Evolutionary conservation across 192 early-diverging fungal genomes (phyloP).

Genomic region (Coemansia sp.): DNA sequence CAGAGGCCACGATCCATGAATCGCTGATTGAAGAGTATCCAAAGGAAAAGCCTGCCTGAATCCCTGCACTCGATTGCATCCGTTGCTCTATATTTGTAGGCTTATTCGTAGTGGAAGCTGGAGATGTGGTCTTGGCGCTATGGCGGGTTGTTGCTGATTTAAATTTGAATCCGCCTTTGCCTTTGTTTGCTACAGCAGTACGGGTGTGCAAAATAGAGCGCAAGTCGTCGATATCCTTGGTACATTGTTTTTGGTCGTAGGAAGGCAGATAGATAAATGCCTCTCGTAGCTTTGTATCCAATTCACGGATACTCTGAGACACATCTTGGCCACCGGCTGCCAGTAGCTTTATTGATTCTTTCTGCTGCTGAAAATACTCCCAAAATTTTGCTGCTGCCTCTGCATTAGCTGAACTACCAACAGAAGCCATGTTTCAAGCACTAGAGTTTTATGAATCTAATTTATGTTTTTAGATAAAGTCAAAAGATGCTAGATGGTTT

Average conservation of each 20-base stretch:
- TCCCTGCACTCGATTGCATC: neutral
- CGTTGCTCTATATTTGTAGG: neutral
- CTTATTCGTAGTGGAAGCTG: no score
- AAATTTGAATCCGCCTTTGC: constrained; percentile 26
- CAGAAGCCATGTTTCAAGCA: constrained; percentile 19
- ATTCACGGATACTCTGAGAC: constrained; percentile 14
- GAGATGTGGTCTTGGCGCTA: neutral
- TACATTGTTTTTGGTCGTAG: constrained; percentile 42
- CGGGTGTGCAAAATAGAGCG: constrained; percentile 17
- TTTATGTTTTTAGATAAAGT: neutral
- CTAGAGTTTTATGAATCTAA: neutral
- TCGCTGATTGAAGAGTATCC: neutral
- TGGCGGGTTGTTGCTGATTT: constrained; percentile 14
- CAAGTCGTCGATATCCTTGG: constrained; percentile 29
- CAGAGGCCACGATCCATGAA: constrained; percentile 7
- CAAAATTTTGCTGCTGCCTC: constrained; percentile 36
- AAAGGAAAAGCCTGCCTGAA: neutral
- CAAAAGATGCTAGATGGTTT: no score
- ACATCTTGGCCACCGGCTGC: constrained; percentile 3
- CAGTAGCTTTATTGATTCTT: constrained; percentile 7
- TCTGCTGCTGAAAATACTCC: constrained; percentile 35
- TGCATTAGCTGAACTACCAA: constrained; percentile 37
- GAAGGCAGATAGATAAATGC: constrained; percentile 41
- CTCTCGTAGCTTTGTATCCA: constrained; percentile 37
- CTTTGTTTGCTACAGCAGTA: neutral